Conservation (phyloP, 257 asterid species). For the Gentiana dahurica region DNA sequence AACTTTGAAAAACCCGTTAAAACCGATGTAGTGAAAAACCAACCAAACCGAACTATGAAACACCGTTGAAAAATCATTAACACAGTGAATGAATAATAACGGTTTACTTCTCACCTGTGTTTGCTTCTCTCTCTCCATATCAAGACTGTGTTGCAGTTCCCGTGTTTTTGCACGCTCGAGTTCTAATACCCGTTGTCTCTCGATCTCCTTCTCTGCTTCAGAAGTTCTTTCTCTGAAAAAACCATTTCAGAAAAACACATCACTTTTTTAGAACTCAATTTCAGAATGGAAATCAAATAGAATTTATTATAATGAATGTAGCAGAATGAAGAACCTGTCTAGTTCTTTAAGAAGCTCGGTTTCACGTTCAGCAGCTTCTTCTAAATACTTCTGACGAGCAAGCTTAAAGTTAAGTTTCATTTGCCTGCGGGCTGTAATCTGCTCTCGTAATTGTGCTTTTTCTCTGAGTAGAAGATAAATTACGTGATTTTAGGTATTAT, state of each 20-base stretch:
- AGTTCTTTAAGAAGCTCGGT: constrained; percentile 79
- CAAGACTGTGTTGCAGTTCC: constrained; percentile 86
- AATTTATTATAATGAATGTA: constrained; percentile 6
- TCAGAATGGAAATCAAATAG: background rate
- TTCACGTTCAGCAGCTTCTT: constrained; percentile 85
- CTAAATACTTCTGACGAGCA: constrained; percentile 64
- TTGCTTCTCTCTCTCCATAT: constrained; percentile 91
- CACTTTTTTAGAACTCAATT: too few species aligned
- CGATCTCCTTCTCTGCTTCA: constrained; percentile 86
- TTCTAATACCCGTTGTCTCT: constrained; percentile 76
- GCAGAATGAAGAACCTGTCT: constrained; percentile 47
- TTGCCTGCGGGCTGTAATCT: constrained; percentile 77
- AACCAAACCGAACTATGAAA: too few species aligned
- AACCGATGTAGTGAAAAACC: too few species aligned
- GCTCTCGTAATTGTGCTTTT: constrained; percentile 67
- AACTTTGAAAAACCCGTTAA: background rate
- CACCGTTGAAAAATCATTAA: background rate
- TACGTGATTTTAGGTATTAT: constrained; percentile 6
- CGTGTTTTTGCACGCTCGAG: constrained; percentile 84
- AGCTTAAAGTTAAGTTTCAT: constrained; percentile 60
- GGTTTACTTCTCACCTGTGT: constrained; percentile 54
- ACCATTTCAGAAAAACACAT: too few species aligned
- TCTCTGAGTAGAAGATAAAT: constrained; percentile 40
- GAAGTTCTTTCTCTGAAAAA: constrained; percentile 54
- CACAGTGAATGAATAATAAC: background rate